Evolutionary conservation across 179 eudicot genomes (phyloP).

Genomic region (Spergularia azorica): DNA sequence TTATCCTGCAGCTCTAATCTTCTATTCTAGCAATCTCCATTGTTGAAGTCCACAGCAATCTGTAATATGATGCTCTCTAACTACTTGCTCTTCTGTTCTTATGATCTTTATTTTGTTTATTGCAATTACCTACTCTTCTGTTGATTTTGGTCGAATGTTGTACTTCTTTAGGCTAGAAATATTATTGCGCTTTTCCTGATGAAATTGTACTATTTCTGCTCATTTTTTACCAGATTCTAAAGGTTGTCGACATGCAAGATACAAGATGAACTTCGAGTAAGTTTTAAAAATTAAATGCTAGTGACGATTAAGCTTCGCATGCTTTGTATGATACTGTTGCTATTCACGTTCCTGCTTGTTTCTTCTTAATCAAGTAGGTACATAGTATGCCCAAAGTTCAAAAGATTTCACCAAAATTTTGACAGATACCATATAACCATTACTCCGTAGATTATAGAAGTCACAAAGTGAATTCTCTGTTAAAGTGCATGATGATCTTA

Average conservation of each 20-base stretch:
- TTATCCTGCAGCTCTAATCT: not conserved
- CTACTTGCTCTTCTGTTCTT: too few relatives aligned
- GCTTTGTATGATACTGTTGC: not conserved
- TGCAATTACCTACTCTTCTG: not conserved
- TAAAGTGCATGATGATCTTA: not conserved
- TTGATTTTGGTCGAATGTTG: not conserved
- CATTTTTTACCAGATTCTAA: conserved; percentile 41
- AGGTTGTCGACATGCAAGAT: conserved; percentile 9
- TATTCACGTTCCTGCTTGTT: not conserved
- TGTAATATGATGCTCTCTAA: too few relatives aligned
- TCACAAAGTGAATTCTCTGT: too few relatives aligned
- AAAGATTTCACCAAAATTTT: not conserved
- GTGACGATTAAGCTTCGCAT: not conserved
- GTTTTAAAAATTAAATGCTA: conserved; percentile 11
- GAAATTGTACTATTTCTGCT: conserved; percentile 6
- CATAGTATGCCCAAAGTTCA: too few relatives aligned
- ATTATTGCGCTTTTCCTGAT: not conserved
- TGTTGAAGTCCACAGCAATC: too few relatives aligned
- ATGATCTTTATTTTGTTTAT: not conserved
- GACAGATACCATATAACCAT: not conserved
- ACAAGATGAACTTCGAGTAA: conserved; percentile 39
- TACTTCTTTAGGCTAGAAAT: not conserved
- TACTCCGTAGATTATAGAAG: not conserved
- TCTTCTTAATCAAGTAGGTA: too few relatives aligned
- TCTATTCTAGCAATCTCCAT: too few relatives aligned